Evolutionary conservation across 352 stramenopile species (phyloP).

Genomic region (Phytophthora meadii): DNA sequence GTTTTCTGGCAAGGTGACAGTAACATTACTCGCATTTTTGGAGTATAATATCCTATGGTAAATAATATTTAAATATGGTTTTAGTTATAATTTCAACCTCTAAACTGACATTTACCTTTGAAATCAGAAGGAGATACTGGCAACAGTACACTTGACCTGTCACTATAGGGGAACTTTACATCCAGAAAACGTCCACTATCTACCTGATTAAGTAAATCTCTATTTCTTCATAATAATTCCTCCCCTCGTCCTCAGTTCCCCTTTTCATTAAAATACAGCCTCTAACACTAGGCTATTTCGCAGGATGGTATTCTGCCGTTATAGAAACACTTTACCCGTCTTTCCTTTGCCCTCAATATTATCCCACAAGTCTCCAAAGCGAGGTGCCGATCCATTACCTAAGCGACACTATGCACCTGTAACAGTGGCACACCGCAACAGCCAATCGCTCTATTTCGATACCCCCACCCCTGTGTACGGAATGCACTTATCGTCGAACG

Average conservation of each 20-base stretch:
- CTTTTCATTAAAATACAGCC: neutral
- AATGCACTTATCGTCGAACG: conserved; percentile 17
- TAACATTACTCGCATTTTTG: neutral
- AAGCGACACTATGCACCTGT: neutral
- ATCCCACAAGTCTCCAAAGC: conserved; percentile 14
- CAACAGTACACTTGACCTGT: too few relatives aligned
- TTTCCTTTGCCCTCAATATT: conserved; percentile 1
- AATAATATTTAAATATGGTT: too few relatives aligned
- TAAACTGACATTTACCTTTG: too few relatives aligned
- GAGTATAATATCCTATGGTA: too few relatives aligned
- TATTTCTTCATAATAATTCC: neutral
- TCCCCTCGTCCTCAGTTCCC: neutral
- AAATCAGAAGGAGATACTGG: too few relatives aligned
- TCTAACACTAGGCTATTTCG: too few relatives aligned
- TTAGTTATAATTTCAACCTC: too few relatives aligned
- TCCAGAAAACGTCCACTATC: conserved; percentile 7
- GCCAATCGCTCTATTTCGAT: conserved; percentile 3
- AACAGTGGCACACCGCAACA: neutral
- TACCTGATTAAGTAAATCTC: neutral
- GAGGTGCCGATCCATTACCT: conserved; percentile 9
- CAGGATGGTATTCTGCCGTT: neutral
- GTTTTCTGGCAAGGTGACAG: conserved; percentile 9
- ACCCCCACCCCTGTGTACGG: conserved; percentile 19
- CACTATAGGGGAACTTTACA: neutral
- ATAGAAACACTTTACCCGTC: conserved; percentile 2